Conservation (phyloP, 2,329 filamentous ascomycete genomes). For the Pestalotiopsis sp. region DNA sequence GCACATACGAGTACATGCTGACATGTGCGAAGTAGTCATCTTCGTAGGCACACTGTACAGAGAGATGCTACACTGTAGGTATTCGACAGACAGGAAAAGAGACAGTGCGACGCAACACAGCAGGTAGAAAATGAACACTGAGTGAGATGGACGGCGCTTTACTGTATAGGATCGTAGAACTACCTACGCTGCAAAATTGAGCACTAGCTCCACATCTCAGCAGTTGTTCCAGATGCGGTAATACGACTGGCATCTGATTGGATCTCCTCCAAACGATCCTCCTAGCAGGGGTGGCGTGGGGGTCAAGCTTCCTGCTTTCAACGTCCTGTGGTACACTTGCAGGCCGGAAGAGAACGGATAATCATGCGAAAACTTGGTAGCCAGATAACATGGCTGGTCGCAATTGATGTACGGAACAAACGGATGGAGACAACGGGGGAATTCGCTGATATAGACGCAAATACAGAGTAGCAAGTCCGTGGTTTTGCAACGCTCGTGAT, state of each 20-base stretch:
- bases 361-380: no score
- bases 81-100: background rate
- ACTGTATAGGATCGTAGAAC: background rate
- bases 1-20: no score
- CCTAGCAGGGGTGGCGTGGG: background rate
- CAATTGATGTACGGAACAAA: background rate
- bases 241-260: background rate
- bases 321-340: background rate
- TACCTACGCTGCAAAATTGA: background rate
- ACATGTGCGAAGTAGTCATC: no score
- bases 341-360: background rate
- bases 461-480: background rate
- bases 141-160: background rate
- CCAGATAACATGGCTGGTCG: background rate
- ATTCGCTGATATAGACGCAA: background rate
- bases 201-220: background rate
- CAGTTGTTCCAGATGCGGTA: background rate
- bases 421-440: background rate
- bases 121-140: background rate
- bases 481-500: background rate
- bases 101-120: background rate
- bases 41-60: no score
- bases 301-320: background rate
- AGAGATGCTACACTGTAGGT: no score
- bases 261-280: background rate